phyloP scores from a whole-genome alignment of 2,329 filamentous ascomycete genomes.

The Anisogramma anomala region DNA sequence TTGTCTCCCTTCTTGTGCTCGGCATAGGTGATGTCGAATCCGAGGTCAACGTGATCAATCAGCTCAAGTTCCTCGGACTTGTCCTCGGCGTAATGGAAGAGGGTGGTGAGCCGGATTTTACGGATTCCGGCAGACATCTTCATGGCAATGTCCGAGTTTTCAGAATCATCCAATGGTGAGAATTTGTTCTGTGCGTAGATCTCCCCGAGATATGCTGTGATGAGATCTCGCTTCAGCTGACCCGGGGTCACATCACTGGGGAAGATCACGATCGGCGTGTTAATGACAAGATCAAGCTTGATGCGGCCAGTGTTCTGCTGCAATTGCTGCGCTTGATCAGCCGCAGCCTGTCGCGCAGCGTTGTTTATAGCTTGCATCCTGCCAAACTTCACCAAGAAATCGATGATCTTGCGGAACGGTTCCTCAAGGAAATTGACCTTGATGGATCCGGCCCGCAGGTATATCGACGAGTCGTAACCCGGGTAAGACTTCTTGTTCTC shows the following conservation, averaged over 20 bases:
- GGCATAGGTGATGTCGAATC: constrained; percentile 82
- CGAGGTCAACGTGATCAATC: constrained; percentile 92
- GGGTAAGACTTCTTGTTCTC: constrained; percentile 63
- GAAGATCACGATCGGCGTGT: constrained; percentile 93
- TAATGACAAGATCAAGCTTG: constrained; percentile 87
- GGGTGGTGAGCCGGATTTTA: constrained; percentile 81
- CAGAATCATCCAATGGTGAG: constrained; percentile 65
- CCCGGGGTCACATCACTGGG: constrained; percentile 65
- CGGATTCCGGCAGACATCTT: constrained; percentile 83
- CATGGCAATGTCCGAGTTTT: constrained; percentile 66
- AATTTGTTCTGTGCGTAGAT: constrained; percentile 97
- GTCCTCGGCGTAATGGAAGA: constrained; percentile 66
- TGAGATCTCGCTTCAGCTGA: constrained; percentile 60
- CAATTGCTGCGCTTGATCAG: constrained; percentile 84
- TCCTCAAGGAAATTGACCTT: constrained; percentile 97
- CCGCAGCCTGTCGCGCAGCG: constrained; percentile 84
- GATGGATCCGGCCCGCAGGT: constrained; percentile 81
- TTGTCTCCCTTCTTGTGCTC: constrained; percentile 70
- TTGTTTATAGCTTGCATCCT: constrained; percentile 99
- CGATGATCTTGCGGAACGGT: constrained; percentile 94
- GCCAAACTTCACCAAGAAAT: constrained; percentile 96
- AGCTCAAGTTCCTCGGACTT: constrained; percentile 80
- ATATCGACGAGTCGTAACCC: constrained; percentile 88
- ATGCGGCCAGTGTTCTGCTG: constrained; percentile 84
- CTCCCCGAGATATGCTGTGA: constrained; percentile 91